Base-by-base conservation (phyloP, 139 green algal genomes). In the Closterium sp. region DNA sequence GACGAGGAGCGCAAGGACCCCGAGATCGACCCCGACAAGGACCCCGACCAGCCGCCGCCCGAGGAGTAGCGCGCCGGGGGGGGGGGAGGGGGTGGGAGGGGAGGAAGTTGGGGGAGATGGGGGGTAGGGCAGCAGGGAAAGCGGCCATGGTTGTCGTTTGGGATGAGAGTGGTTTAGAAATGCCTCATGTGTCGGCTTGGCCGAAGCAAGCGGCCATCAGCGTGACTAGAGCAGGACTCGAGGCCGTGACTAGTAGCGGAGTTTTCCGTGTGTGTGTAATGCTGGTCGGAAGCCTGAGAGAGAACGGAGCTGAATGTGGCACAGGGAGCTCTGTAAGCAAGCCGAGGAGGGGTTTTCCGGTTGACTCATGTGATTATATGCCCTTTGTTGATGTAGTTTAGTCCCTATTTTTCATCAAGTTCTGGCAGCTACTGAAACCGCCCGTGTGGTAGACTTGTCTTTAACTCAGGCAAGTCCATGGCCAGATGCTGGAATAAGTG, bases 1-100 rank as follows among this genome's bases (percentile, higher is more conserved):
- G 91, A 94, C 16, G 91, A 94, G 33, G 92, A 89, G 55, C 36
- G 95, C 36, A 87, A 94, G 81, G 66, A 94, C 69, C 23, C 33
- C 43, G 91, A 94, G 38, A 33, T 34, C 16, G 91, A 95, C 84
- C 91, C 91, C 16, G 92, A 94, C 28, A 33, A 94, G 87, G 89
- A 94, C 34, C 91, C 91, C 23, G 92, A 95, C 25, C 35, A 66
- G 88, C 88, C 83, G 9, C 35, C 36, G 88, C 88, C 69, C 33
- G 91, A 93, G 84, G 89, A 91, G 89, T 91, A 84, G 81, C 31
- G 86, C 34, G 30, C 30, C 23, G 19, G 36, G 19, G 86, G 1
- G 34, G 5, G 12, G 19, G 36, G 19, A 21, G 1, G 34, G 5
- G 12, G 9, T 69, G 12, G 12, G 43, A 16, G 3, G 12, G 1